Evolutionary conservation across 202 grass and related monocot genomes (phyloP).

Genomic region (Panicum hallii): DNA sequence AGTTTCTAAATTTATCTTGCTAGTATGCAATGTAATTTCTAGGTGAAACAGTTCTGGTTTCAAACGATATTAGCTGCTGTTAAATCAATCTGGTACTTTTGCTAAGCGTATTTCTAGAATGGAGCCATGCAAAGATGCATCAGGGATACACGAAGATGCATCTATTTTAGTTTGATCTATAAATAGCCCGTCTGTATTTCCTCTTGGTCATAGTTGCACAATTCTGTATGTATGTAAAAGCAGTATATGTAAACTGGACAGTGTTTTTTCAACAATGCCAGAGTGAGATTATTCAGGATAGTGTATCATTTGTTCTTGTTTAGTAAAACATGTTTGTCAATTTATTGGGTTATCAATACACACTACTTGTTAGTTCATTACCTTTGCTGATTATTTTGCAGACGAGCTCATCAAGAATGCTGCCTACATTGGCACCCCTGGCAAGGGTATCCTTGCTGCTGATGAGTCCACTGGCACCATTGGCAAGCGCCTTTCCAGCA

Average conservation of each 20-base stretch:
- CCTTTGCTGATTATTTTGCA: conserved; percentile 36
- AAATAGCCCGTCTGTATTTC: neutral
- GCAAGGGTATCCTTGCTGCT: conserved; percentile 88
- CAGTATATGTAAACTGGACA: neutral
- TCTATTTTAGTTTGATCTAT: neutral
- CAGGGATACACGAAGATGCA: neutral
- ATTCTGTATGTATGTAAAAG: neutral
- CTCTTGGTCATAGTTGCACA: neutral
- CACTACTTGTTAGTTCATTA: neutral
- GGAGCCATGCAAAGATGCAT: neutral
- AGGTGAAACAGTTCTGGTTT: neutral
- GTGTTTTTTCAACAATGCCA: neutral
- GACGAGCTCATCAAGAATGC: conserved; percentile 91
- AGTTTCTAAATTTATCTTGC: neutral
- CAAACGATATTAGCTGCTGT: neutral
- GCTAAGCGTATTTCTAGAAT: neutral
- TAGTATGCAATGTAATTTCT: neutral
- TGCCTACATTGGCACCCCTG: conserved; percentile 78
- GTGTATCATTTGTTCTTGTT: neutral
- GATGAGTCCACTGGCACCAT: conserved; percentile 88
- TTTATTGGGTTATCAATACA: neutral
- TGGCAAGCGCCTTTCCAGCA: conserved; percentile 80
- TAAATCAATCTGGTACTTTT: neutral
- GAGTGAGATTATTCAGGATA: neutral
- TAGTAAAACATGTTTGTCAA: neutral